Conservation (phyloP, 192 early-diverging fungal species). For the Physocladia obscura region DNA sequence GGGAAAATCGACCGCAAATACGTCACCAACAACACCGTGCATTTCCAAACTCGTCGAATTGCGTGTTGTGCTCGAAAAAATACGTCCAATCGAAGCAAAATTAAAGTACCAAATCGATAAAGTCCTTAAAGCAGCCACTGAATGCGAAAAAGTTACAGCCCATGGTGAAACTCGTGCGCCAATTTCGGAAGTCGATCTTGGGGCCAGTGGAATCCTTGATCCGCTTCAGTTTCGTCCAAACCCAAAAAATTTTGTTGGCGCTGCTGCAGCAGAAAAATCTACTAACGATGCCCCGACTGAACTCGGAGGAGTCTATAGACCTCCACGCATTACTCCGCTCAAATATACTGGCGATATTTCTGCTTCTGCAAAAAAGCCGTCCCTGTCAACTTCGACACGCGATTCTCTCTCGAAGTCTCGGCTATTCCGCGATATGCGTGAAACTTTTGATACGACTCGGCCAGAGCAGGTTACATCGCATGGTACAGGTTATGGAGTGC, state of each 20-base stretch:
- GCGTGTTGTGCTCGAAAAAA: slow-evolving; percentile 86
- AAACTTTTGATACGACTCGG: slow-evolving; percentile 17
- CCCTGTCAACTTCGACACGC: background rate
- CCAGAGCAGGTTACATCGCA: slow-evolving; percentile 30
- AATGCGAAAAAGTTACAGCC: background rate
- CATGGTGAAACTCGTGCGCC: background rate
- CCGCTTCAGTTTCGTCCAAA: slow-evolving; percentile 93
- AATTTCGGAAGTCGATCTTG: slow-evolving; percentile 21
- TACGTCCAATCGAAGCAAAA: slow-evolving; percentile 89
- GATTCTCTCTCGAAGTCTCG: slow-evolving; percentile 22
- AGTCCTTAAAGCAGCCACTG: slow-evolving; percentile 64
- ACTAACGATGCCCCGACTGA: too few relatives aligned
- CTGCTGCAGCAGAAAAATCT: slow-evolving; percentile 3
- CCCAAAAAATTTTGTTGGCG: slow-evolving; percentile 61
- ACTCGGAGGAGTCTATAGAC: slow-evolving; percentile 87
- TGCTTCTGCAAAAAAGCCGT: slow-evolving; percentile 21
- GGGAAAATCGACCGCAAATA: slow-evolving; percentile 59
- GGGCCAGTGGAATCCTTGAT: slow-evolving; percentile 35
- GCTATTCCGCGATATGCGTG: slow-evolving; percentile 25
- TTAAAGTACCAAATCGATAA: slow-evolving; percentile 98
- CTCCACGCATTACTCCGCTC: slow-evolving; percentile 81
- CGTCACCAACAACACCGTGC: slow-evolving; percentile 49
- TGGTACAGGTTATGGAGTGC: slow-evolving; percentile 25
- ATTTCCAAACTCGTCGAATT: slow-evolving; percentile 73
- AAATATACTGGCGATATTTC: slow-evolving; percentile 74